Evolutionary conservation across 352 stramenopile genomes (phyloP).

Genomic region (Globisporangium uncinulatum): DNA sequence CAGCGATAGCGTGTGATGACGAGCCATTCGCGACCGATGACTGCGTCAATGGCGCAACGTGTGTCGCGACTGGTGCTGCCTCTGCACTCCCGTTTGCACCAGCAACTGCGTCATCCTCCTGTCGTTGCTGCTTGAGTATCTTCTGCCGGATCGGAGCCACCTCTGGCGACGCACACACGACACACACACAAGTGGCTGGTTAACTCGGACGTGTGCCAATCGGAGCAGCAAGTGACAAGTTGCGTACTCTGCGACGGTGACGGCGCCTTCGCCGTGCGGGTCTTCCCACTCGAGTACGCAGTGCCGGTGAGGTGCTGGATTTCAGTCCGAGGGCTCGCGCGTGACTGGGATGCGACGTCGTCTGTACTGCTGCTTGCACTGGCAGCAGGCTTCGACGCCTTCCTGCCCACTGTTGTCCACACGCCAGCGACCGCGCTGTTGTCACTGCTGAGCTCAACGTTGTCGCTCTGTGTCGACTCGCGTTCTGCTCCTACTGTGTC

Average conservation of each 20-base stretch:
- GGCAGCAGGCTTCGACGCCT: constrained; percentile 26
- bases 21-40: not conserved
- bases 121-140: constrained; percentile 2
- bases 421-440: constrained; percentile 20
- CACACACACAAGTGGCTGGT: not conserved
- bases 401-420: constrained; percentile 74
- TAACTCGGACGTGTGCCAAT: not conserved
- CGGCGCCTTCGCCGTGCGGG: not conserved
- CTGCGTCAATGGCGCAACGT: not conserved
- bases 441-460: constrained; percentile 1
- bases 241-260: constrained; percentile 7
- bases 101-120: not conserved
- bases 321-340: not conserved
- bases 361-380: not conserved
- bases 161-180: not conserved
- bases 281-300: not conserved
- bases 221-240: not conserved
- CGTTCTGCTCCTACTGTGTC: not conserved
- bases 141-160: constrained; percentile 6
- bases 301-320: not conserved
- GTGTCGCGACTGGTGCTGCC: not conserved
- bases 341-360: not conserved
- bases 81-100: not conserved
- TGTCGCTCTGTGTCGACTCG: not conserved
- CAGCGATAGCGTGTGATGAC: not conserved